These are phyloP conservation scores for Tephrocybe sp. DNA, from an alignment of 768 basidiomycete species.

Conservation along the genomic window DNA sequence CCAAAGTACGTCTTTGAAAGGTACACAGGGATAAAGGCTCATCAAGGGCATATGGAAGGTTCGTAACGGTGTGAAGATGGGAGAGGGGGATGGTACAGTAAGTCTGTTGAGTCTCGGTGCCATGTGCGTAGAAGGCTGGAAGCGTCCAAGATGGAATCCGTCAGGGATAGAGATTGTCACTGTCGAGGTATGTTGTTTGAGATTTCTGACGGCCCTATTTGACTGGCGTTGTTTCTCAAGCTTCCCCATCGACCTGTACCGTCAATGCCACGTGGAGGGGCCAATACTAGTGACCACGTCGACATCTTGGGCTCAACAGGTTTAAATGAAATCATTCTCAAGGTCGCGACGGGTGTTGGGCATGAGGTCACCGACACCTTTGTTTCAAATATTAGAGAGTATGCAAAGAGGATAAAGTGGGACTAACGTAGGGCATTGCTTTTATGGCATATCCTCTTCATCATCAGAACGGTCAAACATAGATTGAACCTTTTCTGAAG, in stretches of 20 bases:
- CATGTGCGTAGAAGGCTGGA: constrained; percentile 99
- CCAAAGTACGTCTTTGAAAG: constrained; percentile 41
- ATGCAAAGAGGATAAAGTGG: constrained; percentile 74
- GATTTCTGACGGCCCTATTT: not conserved
- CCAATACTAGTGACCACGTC: constrained; percentile 89
- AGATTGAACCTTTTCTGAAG: constrained; percentile 17
- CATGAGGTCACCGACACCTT: constrained; percentile 66
- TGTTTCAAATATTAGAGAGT: constrained; percentile 78
- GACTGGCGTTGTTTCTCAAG: constrained; percentile 30
- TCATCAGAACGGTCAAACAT: constrained; percentile 11
- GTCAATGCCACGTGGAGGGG: constrained; percentile 82
- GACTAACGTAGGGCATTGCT: constrained; percentile 37
- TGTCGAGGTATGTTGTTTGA: constrained; percentile 58
- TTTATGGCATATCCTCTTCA: not conserved
- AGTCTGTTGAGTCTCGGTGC: constrained; percentile 80
- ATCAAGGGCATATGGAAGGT: constrained; percentile 34
- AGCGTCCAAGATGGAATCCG: constrained; percentile 86
- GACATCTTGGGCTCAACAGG: constrained; percentile 78
- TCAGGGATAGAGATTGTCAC: constrained; percentile 83
- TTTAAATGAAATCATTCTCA: constrained; percentile 87
- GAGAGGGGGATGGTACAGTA: constrained; percentile 96
- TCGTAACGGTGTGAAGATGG: constrained; percentile 84
- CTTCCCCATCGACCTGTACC: constrained; percentile 75
- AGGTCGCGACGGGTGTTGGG: constrained; percentile 83
- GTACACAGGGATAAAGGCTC: not conserved